Base-by-base conservation (phyloP, 129 eudicot genomes). In the Scalesia atractyloides region DNA sequence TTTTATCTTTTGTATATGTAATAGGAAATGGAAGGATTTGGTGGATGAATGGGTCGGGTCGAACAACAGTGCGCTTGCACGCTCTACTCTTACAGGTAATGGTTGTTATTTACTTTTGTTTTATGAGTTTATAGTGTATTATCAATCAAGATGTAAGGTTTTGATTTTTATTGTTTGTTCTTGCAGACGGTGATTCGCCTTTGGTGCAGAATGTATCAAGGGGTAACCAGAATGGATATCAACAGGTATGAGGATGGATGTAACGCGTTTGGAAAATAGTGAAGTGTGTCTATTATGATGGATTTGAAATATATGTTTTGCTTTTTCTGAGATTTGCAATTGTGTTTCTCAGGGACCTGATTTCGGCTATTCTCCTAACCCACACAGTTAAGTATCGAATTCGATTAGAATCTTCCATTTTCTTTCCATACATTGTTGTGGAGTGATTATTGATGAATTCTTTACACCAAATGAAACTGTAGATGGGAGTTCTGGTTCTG, bases 21-120 rank as follows among this genome's bases (percentile, higher is more conserved):
- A 60, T 78, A 93, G 98, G 57, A 93, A 87, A 72, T 90, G 98
- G 97, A 93, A 90, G 77, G 95, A 90, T 54, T 82, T 92, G 75
- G 98, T 93, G 66, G 98, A 93, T 75, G 96, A 93, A 70, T 93
- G 98, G 98, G 98, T 90, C 44, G 92, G 82, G 78, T 78, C 80
- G 0, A 84, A 84, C 79, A 83, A 73, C 30, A 82, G 85, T 13
- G 83, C 67, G 37, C 63, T 36, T 47, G 80, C 82, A 57, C 83
- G 82, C 6, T 43, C 91, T 62, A 76, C 80, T 75, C 79, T 84
- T 33, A 84, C 84, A 39, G 96, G 96, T 92, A 85, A 68, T 36
- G n/a, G 2, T 13, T 0, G 26, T 30, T 69, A 60, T 20, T 58
- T 68, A 9, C 15, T 2, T 61, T 33, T 34, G 46, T 30, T 26